A percentile compares a stretch with the other conserved stretches of the same genome.
phyloP scores from a whole-genome alignment of 129 eudicot genomes.

The Logfia minima region DNA sequence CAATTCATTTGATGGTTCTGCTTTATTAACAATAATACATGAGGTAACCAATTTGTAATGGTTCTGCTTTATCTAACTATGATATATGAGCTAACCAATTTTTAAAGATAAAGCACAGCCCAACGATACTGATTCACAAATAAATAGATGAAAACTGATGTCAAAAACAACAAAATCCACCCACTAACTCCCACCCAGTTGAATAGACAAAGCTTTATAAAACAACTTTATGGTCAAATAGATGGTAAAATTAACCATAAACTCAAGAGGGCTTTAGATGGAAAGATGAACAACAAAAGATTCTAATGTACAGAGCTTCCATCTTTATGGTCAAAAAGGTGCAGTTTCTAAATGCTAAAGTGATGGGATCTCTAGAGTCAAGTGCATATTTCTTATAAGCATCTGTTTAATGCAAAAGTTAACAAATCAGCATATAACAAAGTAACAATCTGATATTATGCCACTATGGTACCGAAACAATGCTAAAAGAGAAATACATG shows the following conservation, averaged over 20 bases:
- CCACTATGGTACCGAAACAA: background rate
- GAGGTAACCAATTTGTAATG: too few species aligned
- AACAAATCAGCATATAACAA: background rate
- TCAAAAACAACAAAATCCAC: too few species aligned
- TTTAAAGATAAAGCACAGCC: background rate
- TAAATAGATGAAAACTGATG: background rate
- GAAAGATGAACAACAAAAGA: background rate
- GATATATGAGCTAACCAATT: background rate
- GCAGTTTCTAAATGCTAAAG: conserved; percentile 2
- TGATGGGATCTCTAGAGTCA: background rate
- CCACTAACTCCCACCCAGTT: background rate
- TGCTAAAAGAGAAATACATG: background rate
- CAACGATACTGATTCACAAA: background rate
- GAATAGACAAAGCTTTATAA: background rate
- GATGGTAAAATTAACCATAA: background rate
- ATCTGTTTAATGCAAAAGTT: background rate
- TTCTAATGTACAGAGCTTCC: background rate
- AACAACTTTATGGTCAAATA: background rate
- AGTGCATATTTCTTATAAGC: background rate
- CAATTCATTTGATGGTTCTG: background rate
- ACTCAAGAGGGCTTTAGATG: background rate
- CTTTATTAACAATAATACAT: too few species aligned
- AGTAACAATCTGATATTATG: background rate
- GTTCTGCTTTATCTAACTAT: background rate
- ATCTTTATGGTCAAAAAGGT: conserved; percentile 17